Percentiles rank a stretch among this genome's conserved stretches.
Conservation (phyloP, 352 stramenopile genomes). For the Phytophthora cryptogea region DNA sequence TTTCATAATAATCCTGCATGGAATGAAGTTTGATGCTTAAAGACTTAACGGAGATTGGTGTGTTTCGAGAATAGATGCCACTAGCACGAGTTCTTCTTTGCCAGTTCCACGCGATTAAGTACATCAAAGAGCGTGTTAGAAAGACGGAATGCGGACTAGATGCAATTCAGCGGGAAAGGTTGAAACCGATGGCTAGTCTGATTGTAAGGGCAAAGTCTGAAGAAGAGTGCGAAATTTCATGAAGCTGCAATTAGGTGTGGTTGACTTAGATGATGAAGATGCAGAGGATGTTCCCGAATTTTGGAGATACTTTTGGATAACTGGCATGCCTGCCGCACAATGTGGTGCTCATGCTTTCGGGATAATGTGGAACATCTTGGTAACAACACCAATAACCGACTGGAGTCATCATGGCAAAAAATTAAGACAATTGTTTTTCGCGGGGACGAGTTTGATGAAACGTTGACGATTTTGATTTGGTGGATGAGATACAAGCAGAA, state of each 20-base stretch:
- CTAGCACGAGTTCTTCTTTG: slow-evolving; percentile 15
- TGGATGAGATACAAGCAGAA: no score
- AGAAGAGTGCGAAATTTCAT: neutral
- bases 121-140: slow-evolving; percentile 2
- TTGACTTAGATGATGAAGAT: neutral
- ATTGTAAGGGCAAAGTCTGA: neutral
- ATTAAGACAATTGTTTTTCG: no score
- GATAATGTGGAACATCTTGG: neutral
- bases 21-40: slow-evolving; percentile 16
- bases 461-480: no score
- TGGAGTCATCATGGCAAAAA: no score
- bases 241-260: neutral
- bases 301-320: neutral
- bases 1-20: slow-evolving; percentile 12
- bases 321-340: neutral
- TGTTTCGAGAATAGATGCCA: neutral
- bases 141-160: neutral
- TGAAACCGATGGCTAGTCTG: neutral
- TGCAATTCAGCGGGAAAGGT: neutral
- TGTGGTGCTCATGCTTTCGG: neutral
- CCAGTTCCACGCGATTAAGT: slow-evolving; percentile 24
- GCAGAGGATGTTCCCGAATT: neutral
- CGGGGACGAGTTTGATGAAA: no score
- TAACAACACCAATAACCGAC: no score
- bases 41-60: slow-evolving; percentile 20